Evolutionary conservation across 2,329 filamentous ascomycete genomes (phyloP), one percentile per base, ranked within the genome.

Genomic region (Tolypocladium endophyticum): DNA sequence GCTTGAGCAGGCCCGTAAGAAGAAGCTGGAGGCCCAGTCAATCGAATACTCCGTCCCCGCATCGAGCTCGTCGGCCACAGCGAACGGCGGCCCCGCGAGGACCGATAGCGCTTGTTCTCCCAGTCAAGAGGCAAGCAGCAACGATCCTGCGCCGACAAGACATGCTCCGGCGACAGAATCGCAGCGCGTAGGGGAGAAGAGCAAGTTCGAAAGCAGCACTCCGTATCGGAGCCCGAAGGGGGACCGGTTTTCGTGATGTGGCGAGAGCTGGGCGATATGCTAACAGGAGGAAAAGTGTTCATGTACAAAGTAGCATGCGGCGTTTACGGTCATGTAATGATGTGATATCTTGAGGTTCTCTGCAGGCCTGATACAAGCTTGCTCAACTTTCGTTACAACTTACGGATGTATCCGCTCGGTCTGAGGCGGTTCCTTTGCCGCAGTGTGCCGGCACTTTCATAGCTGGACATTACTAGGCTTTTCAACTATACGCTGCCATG

Each of bases 161-260:
- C 92, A 96, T 75, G 89, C 88, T 61, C 88, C 90, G 1, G 80
- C 86, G 64, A 89, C 84, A 50, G 88, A 89, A 70, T 76, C 79
- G 52, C 81, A 91, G 70, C 79, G 82, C 64, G 78, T 89, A 33
- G 68, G 77, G 41, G 89, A 92, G 73, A 95, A 91, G 80, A 89
- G 90, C 72, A 96, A 96, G 76, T 97, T 95, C 74, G 92, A 97
- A 77, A 87, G 89, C 38, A 79, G 78, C 58, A 80, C 84, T 66
- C 88, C 92, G 59, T 97, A 87, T 74, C 79, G 83, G 67, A 88
- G 87, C 74, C 84, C 80, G 62, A 95, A 91, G 72, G 94, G 94
- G 4, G 92, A 97, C 76, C 82, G 94, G 39, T 95, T 99, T 69
- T 83, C 89, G 47, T 84, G 72, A 57, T 11, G 20, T 20, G 28